Evolutionary conservation across 495 filamentous ascomycete genomes (phyloP), one percentile per base, ranked within the genome.

Genomic region (Sordaria brevicollis): DNA sequence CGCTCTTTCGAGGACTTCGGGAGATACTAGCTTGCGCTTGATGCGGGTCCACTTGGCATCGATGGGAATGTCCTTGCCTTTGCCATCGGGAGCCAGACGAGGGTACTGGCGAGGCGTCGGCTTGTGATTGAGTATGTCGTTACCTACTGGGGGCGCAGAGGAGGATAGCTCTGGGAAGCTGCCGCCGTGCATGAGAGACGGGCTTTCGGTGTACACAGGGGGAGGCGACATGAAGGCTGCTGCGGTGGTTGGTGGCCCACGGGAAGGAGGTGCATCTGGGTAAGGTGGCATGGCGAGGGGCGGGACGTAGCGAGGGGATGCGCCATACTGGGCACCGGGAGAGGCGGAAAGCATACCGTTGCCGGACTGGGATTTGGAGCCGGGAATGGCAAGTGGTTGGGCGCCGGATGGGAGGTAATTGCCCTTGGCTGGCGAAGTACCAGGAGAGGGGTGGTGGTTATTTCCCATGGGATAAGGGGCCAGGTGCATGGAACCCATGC

Each of bases 41-140:
- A 92, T 90, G 76, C 86, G 89, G 19, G 90, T 92, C 90, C 90
- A 92, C 33, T 86, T 87, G 0, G 89, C 90, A 49, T 89, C 85
- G 5, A 86, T 79, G 0, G 89, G 88, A 36, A 92, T 91, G 37
- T 86, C 87, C 37, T 85, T 82, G 15, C 86, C 86, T 15, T 80
- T 76, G 38, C 81, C 79, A 68, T 89, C 87, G 1, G 85, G 86
- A 1, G 79, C 83, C 1, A 87, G 72, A 35, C 69, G 70, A 67
- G 72, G 77, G 65, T 65, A 69, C 65, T 71, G 73, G 10, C 70
- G 71, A 15, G 72, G 67, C 3, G 31, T 68, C 1, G 65, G 19
- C 13, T 70, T 65, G 21, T 54, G 39, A 10, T 70, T 62, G n/a
- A 49, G 36, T 4, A 72, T 19, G 41, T 67, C 71, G 31, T 66